Evolutionary conservation across 2,329 filamentous ascomycete genomes (phyloP).

Genomic region (Ilyonectria sp.): DNA sequence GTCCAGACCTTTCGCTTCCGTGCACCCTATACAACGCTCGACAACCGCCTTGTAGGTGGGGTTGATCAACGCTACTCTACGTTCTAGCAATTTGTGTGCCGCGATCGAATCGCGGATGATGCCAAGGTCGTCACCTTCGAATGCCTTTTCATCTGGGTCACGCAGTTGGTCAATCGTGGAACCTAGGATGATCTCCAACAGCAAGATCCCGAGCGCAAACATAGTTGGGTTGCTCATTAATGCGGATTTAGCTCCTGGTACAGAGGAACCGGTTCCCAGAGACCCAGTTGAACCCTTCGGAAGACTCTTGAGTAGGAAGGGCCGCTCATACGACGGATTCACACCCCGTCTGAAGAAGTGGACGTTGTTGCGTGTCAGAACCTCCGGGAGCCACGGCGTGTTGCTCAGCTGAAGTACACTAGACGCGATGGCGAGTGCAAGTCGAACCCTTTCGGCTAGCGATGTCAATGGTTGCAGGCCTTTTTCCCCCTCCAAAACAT

Average conservation of each 20-base stretch:
- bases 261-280: neutral
- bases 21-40: slow-evolving; percentile 30
- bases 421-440: slow-evolving; percentile 32
- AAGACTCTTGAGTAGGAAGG: slow-evolving; percentile 7
- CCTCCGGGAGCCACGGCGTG: slow-evolving; percentile 33
- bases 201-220: slow-evolving; percentile 28
- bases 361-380: neutral
- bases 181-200: slow-evolving; percentile 32
- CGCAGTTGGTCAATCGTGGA: slow-evolving; percentile 20
- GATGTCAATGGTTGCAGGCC: slow-evolving; percentile 1
- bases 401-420: slow-evolving; percentile 39
- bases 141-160: neutral
- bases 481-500: slow-evolving; percentile 6
- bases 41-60: slow-evolving; percentile 24
- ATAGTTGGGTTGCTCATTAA: slow-evolving; percentile 23
- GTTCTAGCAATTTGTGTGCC: slow-evolving; percentile 20
- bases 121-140: neutral
- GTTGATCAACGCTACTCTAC: slow-evolving; percentile 22
- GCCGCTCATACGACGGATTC: neutral
- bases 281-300: neutral
- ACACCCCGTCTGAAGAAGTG: slow-evolving; percentile 26
- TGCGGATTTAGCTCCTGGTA: neutral
- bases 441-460: slow-evolving; percentile 10
- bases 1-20: slow-evolving; percentile 18
- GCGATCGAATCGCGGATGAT: neutral